phyloP scores from a whole-genome alignment of 495 filamentous ascomycete species.

The Tuber borchii region DNA sequence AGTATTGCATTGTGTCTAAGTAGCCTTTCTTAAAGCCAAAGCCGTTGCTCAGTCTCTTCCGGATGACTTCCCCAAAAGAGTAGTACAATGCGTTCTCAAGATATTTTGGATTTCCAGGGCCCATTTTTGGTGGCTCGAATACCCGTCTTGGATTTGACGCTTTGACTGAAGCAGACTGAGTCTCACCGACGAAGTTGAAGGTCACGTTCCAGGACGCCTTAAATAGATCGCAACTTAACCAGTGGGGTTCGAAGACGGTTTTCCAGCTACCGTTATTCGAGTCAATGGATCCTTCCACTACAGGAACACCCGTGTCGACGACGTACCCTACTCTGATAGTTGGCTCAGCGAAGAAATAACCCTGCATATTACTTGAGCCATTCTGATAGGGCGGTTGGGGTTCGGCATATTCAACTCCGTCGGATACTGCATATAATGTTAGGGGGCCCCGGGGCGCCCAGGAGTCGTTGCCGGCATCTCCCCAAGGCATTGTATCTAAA shows the following conservation, averaged over 20 bases:
- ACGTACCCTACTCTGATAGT: not conserved
- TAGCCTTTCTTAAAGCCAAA: not conserved
- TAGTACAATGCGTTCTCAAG: not conserved
- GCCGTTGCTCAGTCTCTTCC: not conserved
- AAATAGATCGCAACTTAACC: not conserved
- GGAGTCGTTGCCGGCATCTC: accelerated
- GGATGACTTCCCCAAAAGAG: not conserved
- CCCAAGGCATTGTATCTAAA: not conserved
- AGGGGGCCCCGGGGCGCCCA: not conserved
- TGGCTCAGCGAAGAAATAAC: not conserved
- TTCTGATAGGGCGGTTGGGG: not conserved
- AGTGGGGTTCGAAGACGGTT: not conserved
- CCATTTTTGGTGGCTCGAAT: not conserved
- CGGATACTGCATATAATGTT: not conserved
- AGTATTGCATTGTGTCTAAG: not conserved
- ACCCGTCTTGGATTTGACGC: not conserved
- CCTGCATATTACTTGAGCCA: not conserved
- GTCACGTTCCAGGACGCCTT: not conserved
- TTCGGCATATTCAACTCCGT: not conserved
- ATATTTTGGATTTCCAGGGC: not conserved
- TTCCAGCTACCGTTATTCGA: not conserved
- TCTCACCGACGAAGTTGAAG: not conserved
- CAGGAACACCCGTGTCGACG: not conserved
- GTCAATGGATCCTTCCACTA: not conserved
- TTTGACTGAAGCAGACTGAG: not conserved